phyloP scores from a whole-genome alignment of 768 basidiomycete genomes.

The Gyrodon lividus region DNA sequence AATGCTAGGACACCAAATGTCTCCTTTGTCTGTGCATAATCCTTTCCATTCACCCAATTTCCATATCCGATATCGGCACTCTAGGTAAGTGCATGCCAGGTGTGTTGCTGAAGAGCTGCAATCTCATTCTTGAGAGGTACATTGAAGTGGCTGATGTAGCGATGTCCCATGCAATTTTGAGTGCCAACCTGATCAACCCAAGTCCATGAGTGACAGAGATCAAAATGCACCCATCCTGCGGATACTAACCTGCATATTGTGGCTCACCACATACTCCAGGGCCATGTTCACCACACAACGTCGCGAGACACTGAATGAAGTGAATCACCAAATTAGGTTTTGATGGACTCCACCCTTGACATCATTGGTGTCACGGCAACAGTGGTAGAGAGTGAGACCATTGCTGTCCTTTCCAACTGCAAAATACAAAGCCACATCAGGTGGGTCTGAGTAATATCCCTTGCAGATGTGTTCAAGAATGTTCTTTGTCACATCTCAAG shows the following conservation, averaged over 20 bases:
- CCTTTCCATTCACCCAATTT: background rate
- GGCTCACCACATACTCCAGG: conserved; percentile 18
- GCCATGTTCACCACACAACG: conserved; percentile 22
- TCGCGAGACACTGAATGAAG: conserved; percentile 19
- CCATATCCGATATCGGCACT: background rate
- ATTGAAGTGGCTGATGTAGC: background rate
- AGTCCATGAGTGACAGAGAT: background rate
- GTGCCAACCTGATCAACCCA: background rate
- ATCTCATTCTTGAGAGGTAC: background rate
- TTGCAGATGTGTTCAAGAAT: conserved; percentile 26
- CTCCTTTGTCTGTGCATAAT: no score
- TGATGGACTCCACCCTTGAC: conserved; percentile 39
- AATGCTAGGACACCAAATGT: background rate
- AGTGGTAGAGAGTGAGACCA: conserved; percentile 16
- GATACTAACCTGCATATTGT: conserved; percentile 26
- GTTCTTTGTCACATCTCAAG: conserved; percentile 31
- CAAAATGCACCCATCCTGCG: no score
- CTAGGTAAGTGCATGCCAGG: background rate
- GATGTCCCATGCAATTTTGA: background rate
- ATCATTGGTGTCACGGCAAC: conserved; percentile 31
- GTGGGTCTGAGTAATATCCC: conserved; percentile 34
- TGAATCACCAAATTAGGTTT: conserved; percentile 17
- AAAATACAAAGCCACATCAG: conserved; percentile 26
- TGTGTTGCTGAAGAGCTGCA: background rate
- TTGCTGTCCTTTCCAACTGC: conserved; percentile 7